Base-by-base conservation (phyloP, 495 filamentous ascomycete genomes). In the Xylaria flabelliformis region DNA sequence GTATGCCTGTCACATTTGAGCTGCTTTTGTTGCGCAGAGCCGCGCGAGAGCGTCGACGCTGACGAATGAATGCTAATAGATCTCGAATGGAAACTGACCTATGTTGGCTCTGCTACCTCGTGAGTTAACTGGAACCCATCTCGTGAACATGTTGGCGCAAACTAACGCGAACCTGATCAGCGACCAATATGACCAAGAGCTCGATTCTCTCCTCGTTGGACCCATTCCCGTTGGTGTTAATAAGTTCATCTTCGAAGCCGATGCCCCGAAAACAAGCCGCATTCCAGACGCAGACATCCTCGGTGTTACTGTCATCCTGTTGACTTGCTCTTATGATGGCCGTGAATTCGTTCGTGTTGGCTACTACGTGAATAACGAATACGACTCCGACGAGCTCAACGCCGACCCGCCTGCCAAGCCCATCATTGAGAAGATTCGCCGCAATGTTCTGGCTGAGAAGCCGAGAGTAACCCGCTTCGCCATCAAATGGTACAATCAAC, bases 311-410 rank as follows among this genome's bases (percentile, higher is more conserved):
- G 96, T 99, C 71, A 95, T 99, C 74, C 91, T 99, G 51, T 90
- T 99, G 72, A 96, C 93, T 64, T 98, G 97, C 84, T 93, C 93
- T 82, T 99, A 99, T 83, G 96, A 98, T 77, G 90, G 92, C 67
- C 88, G 96, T 76, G 96, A 99, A 81, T 99, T 99, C 76, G 96
- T 99, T 50, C 95, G 96, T 75, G 96, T 99, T 29, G 96, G 96
- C 51, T 99, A 99, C 87, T 99, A 99, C 75, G 95, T 98, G 71
- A 99, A 97, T 85, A 98, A 98, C 75, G 97, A 98, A 80, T 99
- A 99, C 80, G 93, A 95, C 74, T 92, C 91, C 32, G 94, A 97
- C 75, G 94, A 97, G 82, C 87, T 99, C 59, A 89, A 87, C 71
- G 89, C 90, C 32, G 93, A 97, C 69, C 97, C 96, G 15, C 96